Evolutionary conservation across 345 rosid genomes (phyloP), one percentile per base, ranked within the genome.

Genomic region (Pugionium dolabratum): DNA sequence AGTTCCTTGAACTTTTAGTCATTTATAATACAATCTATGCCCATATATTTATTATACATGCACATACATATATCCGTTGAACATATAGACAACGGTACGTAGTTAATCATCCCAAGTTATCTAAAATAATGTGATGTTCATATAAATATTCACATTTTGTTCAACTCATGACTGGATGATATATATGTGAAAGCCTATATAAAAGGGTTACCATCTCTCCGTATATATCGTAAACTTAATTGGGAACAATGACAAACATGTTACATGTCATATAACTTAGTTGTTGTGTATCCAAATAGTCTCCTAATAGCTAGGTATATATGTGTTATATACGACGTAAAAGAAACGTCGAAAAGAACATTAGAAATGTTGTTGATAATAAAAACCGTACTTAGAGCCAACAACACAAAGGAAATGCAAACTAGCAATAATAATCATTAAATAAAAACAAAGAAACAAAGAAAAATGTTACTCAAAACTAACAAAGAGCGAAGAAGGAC

Each of bases 401-500:
- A 53, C 50, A 41, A 44, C 34, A 46, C 32, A 31, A 54, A 73
- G 3, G 3, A 53, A 66, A 59, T 43, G 54, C 54, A 42, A 64
- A 64, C 61, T 64, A 58, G 48, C 35, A 57, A 18, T 18, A 18
- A 18, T 18, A 61, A 28, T 53, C 55, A 70, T 53, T 11, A 44
- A 51, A 49, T 0, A 25, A 43, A 59, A 72, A 50, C 9, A 49
- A 35, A 52, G 11, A 50, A 51, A 63, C 11, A 65, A 49, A 34
- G 45, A 32, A 65, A 54, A 72, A 29, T 66, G 54, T 59, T 52
- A 58, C 71, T 34, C 50, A 59, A 73, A 59, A 18, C 34, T 51
- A 66, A 60, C 58, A 60, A 39, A 45, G 39, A 10, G 53, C 72
- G 66, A 73, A 18, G 18, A 18, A 18, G 18, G 18, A 18, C n/a